phyloP scores from a whole-genome alignment of 1,284 basidiomycete genomes.

The Violaceomyces palustris region DNA sequence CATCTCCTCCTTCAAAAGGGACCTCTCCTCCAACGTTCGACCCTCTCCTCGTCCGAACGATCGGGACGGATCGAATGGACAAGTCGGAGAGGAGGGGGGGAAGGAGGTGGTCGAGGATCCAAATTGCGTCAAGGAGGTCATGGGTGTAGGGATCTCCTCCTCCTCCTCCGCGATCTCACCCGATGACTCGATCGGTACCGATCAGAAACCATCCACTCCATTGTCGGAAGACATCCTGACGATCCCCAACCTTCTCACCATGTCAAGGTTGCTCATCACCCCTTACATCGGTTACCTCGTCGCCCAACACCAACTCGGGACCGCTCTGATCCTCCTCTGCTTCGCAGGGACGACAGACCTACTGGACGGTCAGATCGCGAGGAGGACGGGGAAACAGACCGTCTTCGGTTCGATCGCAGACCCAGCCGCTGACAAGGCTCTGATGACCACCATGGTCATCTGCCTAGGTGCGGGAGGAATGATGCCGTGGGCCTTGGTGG shows the following conservation, averaged over 20 bases:
- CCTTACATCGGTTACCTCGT: constrained; percentile 89
- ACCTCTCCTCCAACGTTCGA: too few relatives aligned
- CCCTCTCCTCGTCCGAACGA: too few relatives aligned
- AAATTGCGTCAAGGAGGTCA: too few relatives aligned
- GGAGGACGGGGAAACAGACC: constrained; percentile 65
- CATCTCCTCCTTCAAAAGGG: too few relatives aligned
- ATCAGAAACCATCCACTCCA: background rate
- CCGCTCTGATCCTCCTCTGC: constrained; percentile 75
- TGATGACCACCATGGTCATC: constrained; percentile 90
- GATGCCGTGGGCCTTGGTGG: constrained; percentile 76
- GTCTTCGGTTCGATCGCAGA: constrained; percentile 92
- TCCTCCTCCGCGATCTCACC: too few relatives aligned
- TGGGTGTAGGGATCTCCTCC: too few relatives aligned
- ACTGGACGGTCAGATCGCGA: constrained; percentile 85
- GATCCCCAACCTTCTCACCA: constrained; percentile 81
- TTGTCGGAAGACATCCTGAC: constrained; percentile 86
- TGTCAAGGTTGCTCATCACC: constrained; percentile 78
- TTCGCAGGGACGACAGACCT: constrained; percentile 86
- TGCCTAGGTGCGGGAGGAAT: constrained; percentile 76
- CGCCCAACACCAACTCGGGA: constrained; percentile 70
- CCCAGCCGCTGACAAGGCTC: constrained; percentile 90
- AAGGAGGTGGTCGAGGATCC: too few relatives aligned
- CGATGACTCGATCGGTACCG: too few relatives aligned
- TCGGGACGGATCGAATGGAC: too few relatives aligned
- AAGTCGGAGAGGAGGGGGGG: too few relatives aligned